phyloP scores from a whole-genome alignment of 345 rosid genomes.

The Psidium guajava region DNA sequence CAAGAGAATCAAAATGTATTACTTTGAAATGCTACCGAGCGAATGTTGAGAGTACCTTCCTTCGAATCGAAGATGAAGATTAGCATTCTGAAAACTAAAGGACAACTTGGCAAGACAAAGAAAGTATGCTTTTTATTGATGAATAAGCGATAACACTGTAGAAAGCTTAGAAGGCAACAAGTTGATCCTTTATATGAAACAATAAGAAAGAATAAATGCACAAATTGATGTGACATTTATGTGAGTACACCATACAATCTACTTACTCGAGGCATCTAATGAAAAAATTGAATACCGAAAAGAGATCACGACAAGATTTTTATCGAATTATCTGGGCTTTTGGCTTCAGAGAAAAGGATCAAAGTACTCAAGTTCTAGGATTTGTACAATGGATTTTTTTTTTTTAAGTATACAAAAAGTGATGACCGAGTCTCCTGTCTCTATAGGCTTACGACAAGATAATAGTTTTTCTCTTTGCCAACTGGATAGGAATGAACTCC shows the following conservation, averaged over 20 bases:
- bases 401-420: neutral
- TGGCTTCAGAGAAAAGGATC: neutral
- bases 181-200: neutral
- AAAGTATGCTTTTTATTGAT: neutral
- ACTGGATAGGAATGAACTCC: neutral
- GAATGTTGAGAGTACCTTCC: neutral
- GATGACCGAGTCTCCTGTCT: neutral
- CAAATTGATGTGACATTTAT: neutral
- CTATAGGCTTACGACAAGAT: neutral
- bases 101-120: neutral
- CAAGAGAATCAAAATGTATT: neutral
- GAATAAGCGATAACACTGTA: neutral
- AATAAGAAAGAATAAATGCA: neutral
- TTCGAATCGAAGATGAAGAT: neutral
- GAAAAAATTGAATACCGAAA: neutral
- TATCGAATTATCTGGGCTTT: neutral
- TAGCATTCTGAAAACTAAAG: neutral
- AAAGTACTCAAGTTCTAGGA: neutral
- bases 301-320: neutral
- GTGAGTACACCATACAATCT: neutral
- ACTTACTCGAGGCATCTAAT: neutral
- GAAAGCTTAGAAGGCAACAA: neutral
- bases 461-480: neutral
- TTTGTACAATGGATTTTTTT: neutral
- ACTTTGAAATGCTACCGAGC: neutral